These are phyloP conservation scores for Talaromyces sp. DNA, from an alignment of 2,329 filamentous ascomycete species.

Conservation along the genomic window DNA sequence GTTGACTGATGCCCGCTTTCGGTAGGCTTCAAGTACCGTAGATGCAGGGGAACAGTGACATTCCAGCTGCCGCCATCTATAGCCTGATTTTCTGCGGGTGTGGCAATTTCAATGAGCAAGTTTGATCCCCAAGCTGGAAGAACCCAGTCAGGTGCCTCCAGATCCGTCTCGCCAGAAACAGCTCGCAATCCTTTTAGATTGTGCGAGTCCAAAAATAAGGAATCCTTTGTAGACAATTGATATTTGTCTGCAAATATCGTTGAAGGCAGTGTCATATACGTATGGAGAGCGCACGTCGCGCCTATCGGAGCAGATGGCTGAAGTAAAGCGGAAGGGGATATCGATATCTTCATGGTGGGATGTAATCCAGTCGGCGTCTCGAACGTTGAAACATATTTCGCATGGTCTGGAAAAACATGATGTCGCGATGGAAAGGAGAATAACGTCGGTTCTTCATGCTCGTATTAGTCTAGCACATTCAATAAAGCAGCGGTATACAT, in stretches of 20 bases:
- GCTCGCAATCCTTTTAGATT: slow-evolving; percentile 69
- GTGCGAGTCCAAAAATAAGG: slow-evolving; percentile 76
- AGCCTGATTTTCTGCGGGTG: slow-evolving; percentile 41
- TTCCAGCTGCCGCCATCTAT: slow-evolving; percentile 30
- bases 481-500: slow-evolving; percentile 27
- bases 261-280: slow-evolving; percentile 79
- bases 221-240: slow-evolving; percentile 60
- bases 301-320: slow-evolving; percentile 49
- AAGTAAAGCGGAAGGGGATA: slow-evolving; percentile 53
- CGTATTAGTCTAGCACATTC: slow-evolving; percentile 16
- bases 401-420: slow-evolving; percentile 52
- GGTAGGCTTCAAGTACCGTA: slow-evolving; percentile 73
- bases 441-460: slow-evolving; percentile 62
- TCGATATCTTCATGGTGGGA: slow-evolving; percentile 69
- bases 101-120: slow-evolving; percentile 70
- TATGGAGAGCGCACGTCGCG: slow-evolving; percentile 68
- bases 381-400: slow-evolving; percentile 64
- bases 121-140: slow-evolving; percentile 75
- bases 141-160: slow-evolving; percentile 86
- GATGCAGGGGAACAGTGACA: slow-evolving; percentile 70
- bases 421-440: slow-evolving; percentile 86
- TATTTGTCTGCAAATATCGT: slow-evolving; percentile 83
- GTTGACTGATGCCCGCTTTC: slow-evolving; percentile 55
- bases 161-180: slow-evolving; percentile 74
- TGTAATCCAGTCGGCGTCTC: slow-evolving; percentile 76